A percentile compares a stretch with the other conserved stretches of the same genome.
These are phyloP conservation scores for Raphanus raphanistrum DNA, from an alignment of 345 rosid genomes.

Conservation along the genomic window DNA sequence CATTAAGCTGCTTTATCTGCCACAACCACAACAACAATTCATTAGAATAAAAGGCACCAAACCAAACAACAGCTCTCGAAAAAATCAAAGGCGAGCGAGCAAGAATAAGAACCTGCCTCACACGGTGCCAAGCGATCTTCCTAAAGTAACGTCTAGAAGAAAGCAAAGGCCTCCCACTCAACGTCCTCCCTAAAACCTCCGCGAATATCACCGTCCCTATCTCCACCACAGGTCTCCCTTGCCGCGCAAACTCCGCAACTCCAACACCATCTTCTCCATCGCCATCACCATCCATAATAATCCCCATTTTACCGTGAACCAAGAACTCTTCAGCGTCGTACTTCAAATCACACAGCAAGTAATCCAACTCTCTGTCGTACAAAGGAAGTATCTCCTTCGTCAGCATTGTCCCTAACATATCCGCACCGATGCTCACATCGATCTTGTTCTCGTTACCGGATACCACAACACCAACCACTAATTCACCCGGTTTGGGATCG, in stretches of 20 bases:
- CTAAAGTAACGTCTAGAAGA: slow-evolving; percentile 71
- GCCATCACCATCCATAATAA: slow-evolving; percentile 59
- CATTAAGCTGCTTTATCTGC: slow-evolving; percentile 81
- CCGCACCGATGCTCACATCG: slow-evolving; percentile 85
- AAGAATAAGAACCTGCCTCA: slow-evolving; percentile 98
- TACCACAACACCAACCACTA: slow-evolving; percentile 94
- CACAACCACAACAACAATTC: not conserved
- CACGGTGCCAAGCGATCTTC: slow-evolving; percentile 85
- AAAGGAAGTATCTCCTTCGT: slow-evolving; percentile 89
- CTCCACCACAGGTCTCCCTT: slow-evolving; percentile 80
- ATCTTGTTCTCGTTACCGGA: slow-evolving; percentile 94
- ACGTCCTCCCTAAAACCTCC: slow-evolving; percentile 87
- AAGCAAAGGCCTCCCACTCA: slow-evolving; percentile 88
- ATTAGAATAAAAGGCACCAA: not conserved
- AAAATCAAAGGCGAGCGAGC: slow-evolving; percentile 9
- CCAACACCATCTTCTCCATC: slow-evolving; percentile 50
- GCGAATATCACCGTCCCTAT: slow-evolving; percentile 82
- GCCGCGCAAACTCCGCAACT: slow-evolving; percentile 29
- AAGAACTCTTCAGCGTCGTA: slow-evolving; percentile 54
- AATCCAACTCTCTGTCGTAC: slow-evolving; percentile 68
- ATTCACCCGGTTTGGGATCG: slow-evolving; percentile 78
- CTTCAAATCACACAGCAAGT: slow-evolving; percentile 67
- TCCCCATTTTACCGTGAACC: slow-evolving; percentile 79
- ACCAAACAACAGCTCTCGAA: slow-evolving; percentile 1
- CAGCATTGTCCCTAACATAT: slow-evolving; percentile 90